Percentiles rank a stretch among this genome's conserved stretches.
phyloP scores from a whole-genome alignment of 352 stramenopile species.

The Phytophthora ohioensis region DNA sequence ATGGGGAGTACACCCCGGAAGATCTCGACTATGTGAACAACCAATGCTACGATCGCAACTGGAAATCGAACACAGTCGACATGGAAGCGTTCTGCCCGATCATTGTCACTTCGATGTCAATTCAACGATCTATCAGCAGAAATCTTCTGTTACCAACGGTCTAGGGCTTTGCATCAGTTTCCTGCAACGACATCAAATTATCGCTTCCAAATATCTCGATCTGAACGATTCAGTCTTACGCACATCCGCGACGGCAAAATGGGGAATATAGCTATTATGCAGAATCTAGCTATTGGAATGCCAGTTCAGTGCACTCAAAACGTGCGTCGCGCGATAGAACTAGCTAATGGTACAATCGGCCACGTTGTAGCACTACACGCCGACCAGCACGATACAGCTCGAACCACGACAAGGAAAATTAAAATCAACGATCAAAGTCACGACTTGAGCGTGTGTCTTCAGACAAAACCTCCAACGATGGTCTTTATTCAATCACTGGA shows the following conservation, averaged over 20 bases:
- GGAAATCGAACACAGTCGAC: not conserved
- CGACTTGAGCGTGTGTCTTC: not conserved
- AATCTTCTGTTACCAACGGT: not conserved
- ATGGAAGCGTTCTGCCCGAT: slow-evolving; percentile 7
- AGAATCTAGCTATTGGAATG: slow-evolving; percentile 2
- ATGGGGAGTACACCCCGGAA: not conserved
- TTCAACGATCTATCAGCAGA: not conserved
- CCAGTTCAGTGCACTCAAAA: slow-evolving; percentile 16
- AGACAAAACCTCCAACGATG: not conserved
- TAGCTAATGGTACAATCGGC: slow-evolving; percentile 9
- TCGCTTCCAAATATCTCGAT: not conserved
- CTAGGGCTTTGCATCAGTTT: not conserved
- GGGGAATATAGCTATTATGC: slow-evolving; percentile 5
- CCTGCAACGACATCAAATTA: too few species aligned
- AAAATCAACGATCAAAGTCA: not conserved
- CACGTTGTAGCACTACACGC: not conserved
- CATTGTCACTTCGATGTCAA: slow-evolving; percentile 7
- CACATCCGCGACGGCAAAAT: slow-evolving; percentile 7
- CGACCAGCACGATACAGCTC: too few species aligned
- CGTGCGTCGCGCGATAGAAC: not conserved
- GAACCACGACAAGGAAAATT: too few species aligned
- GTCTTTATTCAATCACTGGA: not conserved
- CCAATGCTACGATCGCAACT: not conserved
- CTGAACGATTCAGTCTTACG: not conserved
- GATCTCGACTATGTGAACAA: not conserved